These are phyloP conservation scores for Penicillium thymicola DNA, from an alignment of 2,329 filamentous ascomycete species.

Conservation along the genomic window DNA sequence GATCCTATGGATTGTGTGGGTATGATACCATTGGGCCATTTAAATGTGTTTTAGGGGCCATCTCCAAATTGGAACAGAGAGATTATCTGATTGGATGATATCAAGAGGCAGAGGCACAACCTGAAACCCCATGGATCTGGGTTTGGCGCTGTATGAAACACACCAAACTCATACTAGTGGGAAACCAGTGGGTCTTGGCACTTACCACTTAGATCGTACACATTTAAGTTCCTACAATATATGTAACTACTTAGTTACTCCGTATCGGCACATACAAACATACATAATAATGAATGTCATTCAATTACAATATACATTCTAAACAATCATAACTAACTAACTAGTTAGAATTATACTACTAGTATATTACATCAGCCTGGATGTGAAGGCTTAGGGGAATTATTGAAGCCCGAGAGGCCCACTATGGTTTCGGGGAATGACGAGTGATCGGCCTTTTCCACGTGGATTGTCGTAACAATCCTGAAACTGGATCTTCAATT, in stretches of 20 bases:
- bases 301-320: neutral
- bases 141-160: slow-evolving; percentile 26
- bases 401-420: neutral
- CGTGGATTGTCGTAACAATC: slow-evolving; percentile 1
- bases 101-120: slow-evolving; percentile 7
- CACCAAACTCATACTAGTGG: slow-evolving; percentile 24
- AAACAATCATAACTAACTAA: too few relatives aligned
- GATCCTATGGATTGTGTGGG: slow-evolving; percentile 7
- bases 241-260: too few relatives aligned
- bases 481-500: slow-evolving; percentile 2
- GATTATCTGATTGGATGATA: neutral
- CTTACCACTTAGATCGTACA: neutral
- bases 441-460: neutral
- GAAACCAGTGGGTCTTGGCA: slow-evolving; percentile 16
- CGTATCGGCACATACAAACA: too few relatives aligned
- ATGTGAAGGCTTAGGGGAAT: neutral
- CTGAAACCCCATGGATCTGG: slow-evolving; percentile 30
- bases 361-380: neutral
- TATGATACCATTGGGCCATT: neutral
- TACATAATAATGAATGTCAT: too few relatives aligned
- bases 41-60: neutral
- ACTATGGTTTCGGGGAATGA: neutral
- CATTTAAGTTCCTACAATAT: too few relatives aligned
- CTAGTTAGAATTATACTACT: too few relatives aligned
- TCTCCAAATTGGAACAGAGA: neutral